Base-by-base conservation (phyloP, 495 filamentous ascomycete genomes). In the Amorphotheca resinae region DNA sequence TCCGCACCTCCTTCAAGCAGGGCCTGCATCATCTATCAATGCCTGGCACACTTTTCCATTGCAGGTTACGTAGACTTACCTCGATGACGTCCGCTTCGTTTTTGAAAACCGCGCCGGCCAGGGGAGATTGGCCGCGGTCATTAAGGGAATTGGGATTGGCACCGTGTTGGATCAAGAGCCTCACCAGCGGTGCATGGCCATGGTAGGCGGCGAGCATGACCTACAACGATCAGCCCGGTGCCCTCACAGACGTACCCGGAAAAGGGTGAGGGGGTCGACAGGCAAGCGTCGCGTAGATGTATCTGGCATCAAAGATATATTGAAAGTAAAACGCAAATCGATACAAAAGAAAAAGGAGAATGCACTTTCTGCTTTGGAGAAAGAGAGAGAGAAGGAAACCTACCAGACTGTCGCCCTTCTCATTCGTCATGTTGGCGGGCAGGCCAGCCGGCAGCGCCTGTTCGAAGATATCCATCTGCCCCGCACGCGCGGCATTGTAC, bases 201-300 rank as follows among this genome's bases (percentile, higher is more conserved):
- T 74, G 62, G 48, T 76, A 76, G 4, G 69, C 63, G 5, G 70
- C 66, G 5, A 76, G 64, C 72, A 83, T 74, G 21, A 76, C 57
- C 69, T 72, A 18, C 21, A 34, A 28, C 33, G 23, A 25, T 38
- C 22, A 46, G 14, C 28, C 15, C 16, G n/a, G 2, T 17, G 17
- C 11, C 12, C 40, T 22, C 16, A 28, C n/a, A n/a, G n/a, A n/a
- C n/a, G 16, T 35, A 30, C 31, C 12, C 12, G 31, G 12, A 33
- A 33, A 33, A 4, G 15, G 4, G 32, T 6, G 14, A 34, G 5
- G 32, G 8, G 14, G 14, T 5, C 14, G 5, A 6, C 4, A n/a
- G 32, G 14, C 32, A 34, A 16, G 5, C 5, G 5, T 30, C 25
- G 12, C 6, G 25, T 6, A 6, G 6, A 6, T 33, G 31, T 15